Evolutionary conservation across 345 rosid species (phyloP), one percentile per base, ranked within the genome.

Genomic region (Populus deltoides): DNA sequence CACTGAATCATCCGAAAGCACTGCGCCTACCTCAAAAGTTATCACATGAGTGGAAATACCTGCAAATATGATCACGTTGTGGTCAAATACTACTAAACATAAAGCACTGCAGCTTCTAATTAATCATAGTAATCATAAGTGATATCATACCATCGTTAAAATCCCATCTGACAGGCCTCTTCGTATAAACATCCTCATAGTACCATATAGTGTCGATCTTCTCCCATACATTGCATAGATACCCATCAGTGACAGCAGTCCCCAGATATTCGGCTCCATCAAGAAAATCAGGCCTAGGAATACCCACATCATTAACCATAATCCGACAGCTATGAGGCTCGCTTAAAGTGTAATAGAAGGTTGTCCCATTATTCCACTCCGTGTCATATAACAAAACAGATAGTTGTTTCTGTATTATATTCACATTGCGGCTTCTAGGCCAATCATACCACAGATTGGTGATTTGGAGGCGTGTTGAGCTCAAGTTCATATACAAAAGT

Each of bases 281-380:
- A n/a, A 83, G 88, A 81, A 83, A 86, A 77, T 86, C 86, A n/a
- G 85, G 86, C 72, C 80, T 79, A 4, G 85, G 86, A 72, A 86
- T 81, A 5, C 88, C 86, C 7, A 83, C 82, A 8, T 31, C 88
- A 41, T 66, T 77, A 0, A 77, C 55, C 66, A 70, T 66, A 59
- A 41, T 12, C 31, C 75, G 55, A 68, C 88, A 86, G 1, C 57
- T 68, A 2, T 15, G 70, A 6, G 77, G 71, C n/a, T 45, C 76
- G 6, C 80, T 77, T 17, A 78, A 6, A 0, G 85, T 86, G 57
- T 73, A 83, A 72, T 78, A 83, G 51, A 86, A 83, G 22, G 88
- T 74, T 2, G 88, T 81, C 22, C 88, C 88, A 7, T 86, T 86
- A 74, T 81, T 77, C 86, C 85, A 83, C 82, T 29, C 88, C 1